phyloP scores from a whole-genome alignment of 371 early-diverging fungal species.

The Vittaforma corneae region DNA sequence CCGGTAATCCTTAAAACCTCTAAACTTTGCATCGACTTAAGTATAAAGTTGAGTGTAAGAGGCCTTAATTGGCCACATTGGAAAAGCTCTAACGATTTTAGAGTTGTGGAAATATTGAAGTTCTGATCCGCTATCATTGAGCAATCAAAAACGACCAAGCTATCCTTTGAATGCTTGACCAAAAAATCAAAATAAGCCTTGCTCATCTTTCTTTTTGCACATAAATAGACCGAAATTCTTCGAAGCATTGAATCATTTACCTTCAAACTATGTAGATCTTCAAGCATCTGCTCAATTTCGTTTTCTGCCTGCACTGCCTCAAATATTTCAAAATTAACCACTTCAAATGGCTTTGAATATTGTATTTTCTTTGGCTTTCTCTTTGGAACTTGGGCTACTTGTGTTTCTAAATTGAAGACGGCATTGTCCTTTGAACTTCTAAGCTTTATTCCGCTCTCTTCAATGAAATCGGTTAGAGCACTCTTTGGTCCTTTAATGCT shows the following conservation, averaged over 20 bases:
- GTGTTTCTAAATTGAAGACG: no score
- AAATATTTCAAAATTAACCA: background rate
- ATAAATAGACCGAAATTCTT: slow-evolving; percentile 17
- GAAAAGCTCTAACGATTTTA: slow-evolving; percentile 18
- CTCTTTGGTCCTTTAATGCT: slow-evolving; percentile 44
- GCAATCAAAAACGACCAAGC: slow-evolving; percentile 34
- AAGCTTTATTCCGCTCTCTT: slow-evolving; percentile 32
- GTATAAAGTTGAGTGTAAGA: slow-evolving; percentile 1
- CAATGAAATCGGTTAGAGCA: slow-evolving; percentile 39
- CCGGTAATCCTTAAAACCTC: slow-evolving; percentile 22
- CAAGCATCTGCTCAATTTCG: background rate
- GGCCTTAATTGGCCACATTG: slow-evolving; percentile 33
- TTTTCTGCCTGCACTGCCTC: background rate
- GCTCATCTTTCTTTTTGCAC: slow-evolving; percentile 20
- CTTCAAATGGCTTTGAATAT: slow-evolving; percentile 9
- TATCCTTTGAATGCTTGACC: slow-evolving; percentile 10
- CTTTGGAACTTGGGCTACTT: no score
- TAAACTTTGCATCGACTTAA: slow-evolving; percentile 5
- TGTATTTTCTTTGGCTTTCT: slow-evolving; percentile 9
- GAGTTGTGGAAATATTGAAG: background rate
- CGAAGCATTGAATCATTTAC: slow-evolving; percentile 8
- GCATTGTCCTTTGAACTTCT: slow-evolving; percentile 1
- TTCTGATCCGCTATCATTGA: slow-evolving; percentile 25
- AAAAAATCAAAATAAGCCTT: slow-evolving; percentile 10
- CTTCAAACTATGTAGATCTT: slow-evolving; percentile 10